phyloP scores from a whole-genome alignment of 2,329 filamentous ascomycete genomes.

The Aspergillus puulaauensis region DNA sequence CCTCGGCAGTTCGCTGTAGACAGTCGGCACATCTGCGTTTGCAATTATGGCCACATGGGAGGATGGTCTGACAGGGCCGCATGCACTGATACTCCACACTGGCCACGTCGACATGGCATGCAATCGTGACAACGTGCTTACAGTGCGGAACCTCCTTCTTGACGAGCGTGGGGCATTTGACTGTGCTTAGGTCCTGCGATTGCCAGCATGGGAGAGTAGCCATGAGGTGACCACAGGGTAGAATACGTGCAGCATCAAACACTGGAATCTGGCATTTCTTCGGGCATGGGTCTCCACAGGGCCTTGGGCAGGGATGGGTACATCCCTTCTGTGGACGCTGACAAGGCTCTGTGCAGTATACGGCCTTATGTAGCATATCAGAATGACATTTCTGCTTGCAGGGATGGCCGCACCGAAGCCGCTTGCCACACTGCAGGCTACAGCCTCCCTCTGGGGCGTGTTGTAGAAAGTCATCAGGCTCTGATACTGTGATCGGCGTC shows the following conservation, averaged over 20 bases:
- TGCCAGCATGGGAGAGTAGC: constrained; percentile 35
- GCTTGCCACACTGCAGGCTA: constrained; percentile 46
- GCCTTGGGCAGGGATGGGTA: constrained; percentile 41
- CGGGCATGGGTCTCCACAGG: constrained; percentile 44
- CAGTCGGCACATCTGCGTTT: constrained; percentile 52
- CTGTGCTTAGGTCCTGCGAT: constrained; percentile 43
- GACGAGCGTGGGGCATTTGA: constrained; percentile 53
- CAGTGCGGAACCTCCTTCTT: constrained; percentile 55
- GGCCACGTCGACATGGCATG: constrained; percentile 52
- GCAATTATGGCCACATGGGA: constrained; percentile 62
- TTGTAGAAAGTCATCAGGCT: constrained; percentile 58
- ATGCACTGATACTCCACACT: constrained; percentile 48
- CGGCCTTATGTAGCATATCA: constrained; percentile 40
- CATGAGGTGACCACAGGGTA: constrained; percentile 32
- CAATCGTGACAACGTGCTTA: constrained; percentile 51
- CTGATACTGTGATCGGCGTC: constrained; percentile 49
- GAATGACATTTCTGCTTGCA: constrained; percentile 49
- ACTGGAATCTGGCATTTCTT: constrained; percentile 27
- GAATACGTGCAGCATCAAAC: constrained; percentile 3
- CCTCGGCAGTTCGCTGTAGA: constrained; percentile 29
- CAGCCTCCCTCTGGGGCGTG: constrained; percentile 65
- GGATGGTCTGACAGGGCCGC: constrained; percentile 44
- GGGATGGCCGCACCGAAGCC: constrained; percentile 47
- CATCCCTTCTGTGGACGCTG: constrained; percentile 37
- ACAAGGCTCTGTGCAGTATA: constrained; percentile 45